Conservation (phyloP, 495 filamentous ascomycete species). For the Penicillium canescens region DNA sequence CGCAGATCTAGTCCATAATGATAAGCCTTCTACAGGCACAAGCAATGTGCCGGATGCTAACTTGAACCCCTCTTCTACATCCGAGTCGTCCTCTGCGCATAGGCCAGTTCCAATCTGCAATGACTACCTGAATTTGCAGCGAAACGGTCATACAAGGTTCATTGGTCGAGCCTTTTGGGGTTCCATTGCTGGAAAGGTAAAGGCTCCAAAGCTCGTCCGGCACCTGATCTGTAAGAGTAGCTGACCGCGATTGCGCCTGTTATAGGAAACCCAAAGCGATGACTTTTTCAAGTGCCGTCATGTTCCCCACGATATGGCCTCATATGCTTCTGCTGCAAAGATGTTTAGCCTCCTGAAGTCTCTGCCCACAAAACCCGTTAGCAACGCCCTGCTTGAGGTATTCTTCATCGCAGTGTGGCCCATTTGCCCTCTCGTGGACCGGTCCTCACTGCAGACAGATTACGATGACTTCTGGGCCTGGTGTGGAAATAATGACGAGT, state of each 20-base stretch:
- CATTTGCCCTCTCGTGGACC: constrained; percentile 16
- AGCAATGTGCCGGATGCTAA: too few species aligned
- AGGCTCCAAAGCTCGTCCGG: neutral
- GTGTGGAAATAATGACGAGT: constrained; percentile 2
- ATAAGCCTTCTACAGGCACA: too few species aligned
- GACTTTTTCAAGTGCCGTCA: constrained; percentile 9
- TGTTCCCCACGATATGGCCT: constrained; percentile 1
- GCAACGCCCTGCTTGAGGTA: constrained; percentile 6
- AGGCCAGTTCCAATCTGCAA: neutral
- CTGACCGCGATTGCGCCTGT: neutral
- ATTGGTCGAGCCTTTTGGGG: constrained; percentile 14
- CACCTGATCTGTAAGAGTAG: neutral
- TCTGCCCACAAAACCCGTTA: constrained; percentile 4
- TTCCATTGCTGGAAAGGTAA: constrained; percentile 4
- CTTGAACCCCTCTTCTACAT: too few species aligned
- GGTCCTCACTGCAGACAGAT: constrained; percentile 7
- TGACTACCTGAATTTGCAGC: constrained; percentile 1
- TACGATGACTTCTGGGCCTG: constrained; percentile 22
- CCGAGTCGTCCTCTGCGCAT: neutral
- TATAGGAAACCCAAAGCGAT: constrained; percentile 13
- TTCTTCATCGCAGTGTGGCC: constrained; percentile 17
- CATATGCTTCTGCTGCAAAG: neutral
- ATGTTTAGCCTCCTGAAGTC: neutral
- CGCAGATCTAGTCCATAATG: too few species aligned
- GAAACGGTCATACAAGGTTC: neutral